Evolutionary conservation across 2,329 filamentous ascomycete genomes (phyloP).

Genomic region (Microdochium nivale): DNA sequence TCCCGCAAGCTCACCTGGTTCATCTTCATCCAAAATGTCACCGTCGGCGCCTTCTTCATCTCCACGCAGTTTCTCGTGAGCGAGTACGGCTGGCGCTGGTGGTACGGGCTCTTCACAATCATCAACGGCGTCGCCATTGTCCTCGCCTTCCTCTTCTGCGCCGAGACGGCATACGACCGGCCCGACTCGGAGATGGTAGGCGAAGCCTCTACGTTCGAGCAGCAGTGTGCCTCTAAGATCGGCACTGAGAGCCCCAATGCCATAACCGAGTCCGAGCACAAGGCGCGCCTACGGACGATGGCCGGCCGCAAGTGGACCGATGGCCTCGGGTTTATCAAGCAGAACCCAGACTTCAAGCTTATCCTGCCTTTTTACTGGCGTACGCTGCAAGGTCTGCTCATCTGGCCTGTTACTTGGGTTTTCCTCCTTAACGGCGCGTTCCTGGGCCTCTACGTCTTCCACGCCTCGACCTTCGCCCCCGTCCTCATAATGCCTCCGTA

Average conservation of each 20-base stretch:
- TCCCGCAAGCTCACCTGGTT: constrained; percentile 9
- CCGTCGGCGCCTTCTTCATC: constrained; percentile 9
- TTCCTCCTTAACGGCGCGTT: constrained; percentile 14
- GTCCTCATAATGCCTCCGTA: constrained; percentile 12
- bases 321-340: constrained; percentile 12
- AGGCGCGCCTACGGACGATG: constrained; percentile 1
- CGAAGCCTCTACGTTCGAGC: too few relatives aligned
- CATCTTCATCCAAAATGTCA: constrained; percentile 8
- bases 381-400: constrained; percentile 5
- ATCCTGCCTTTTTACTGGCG: constrained; percentile 9
- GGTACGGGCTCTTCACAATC: constrained; percentile 11
- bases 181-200: constrained; percentile 1
- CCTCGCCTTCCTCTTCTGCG: constrained; percentile 8
- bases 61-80: constrained; percentile 10
- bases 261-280: constrained; percentile 1
- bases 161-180: constrained; percentile 9
- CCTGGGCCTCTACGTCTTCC: constrained; percentile 14
- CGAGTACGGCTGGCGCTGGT: constrained; percentile 8
- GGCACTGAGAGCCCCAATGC: too few relatives aligned
- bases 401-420: constrained; percentile 13
- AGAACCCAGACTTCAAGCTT: constrained; percentile 8
- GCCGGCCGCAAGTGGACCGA: constrained; percentile 8
- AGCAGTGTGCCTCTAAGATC: too few relatives aligned
- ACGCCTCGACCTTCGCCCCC: constrained; percentile 11
- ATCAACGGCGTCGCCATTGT: constrained; percentile 7